phyloP scores from a whole-genome alignment of 2,329 filamentous ascomycete genomes.

The Pestalotiopsis sp. region DNA sequence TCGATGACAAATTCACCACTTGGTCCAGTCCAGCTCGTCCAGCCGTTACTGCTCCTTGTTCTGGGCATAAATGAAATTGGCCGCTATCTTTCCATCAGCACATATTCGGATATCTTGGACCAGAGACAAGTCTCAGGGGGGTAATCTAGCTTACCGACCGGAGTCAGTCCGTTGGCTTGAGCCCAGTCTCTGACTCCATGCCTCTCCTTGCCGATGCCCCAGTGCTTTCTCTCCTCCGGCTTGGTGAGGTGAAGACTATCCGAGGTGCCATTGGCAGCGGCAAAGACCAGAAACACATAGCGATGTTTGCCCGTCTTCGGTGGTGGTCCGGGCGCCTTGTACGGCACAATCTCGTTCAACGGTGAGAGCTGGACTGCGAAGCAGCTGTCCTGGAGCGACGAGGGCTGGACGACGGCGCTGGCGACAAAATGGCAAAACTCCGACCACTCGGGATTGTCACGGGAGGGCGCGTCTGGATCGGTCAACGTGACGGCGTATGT shows the following conservation, averaged over 20 bases:
- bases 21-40: background rate
- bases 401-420: slow-evolving; percentile 29
- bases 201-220: slow-evolving; percentile 38
- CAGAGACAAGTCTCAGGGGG: background rate
- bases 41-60: slow-evolving; percentile 9
- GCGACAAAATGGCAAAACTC: slow-evolving; percentile 51
- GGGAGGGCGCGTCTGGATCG: slow-evolving; percentile 46
- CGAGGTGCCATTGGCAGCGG: slow-evolving; percentile 40
- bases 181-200: slow-evolving; percentile 44
- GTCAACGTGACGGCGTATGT: slow-evolving; percentile 38
- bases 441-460: slow-evolving; percentile 44
- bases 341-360: slow-evolving; percentile 39
- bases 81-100: slow-evolving; percentile 7
- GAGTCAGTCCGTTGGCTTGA: slow-evolving; percentile 39
- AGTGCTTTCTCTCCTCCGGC: slow-evolving; percentile 39
- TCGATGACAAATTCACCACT: background rate
- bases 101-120: background rate
- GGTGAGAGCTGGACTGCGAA: slow-evolving; percentile 21
- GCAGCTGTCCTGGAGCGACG: slow-evolving; percentile 18
- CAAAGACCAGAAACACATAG: slow-evolving; percentile 45
- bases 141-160: slow-evolving; percentile 37
- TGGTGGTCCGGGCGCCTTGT: slow-evolving; percentile 44
- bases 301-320: slow-evolving; percentile 44
- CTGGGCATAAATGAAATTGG: slow-evolving; percentile 16
- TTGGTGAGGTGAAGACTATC: slow-evolving; percentile 35